A percentile compares a stretch with the other conserved stretches of the same genome.
Conservation (phyloP, 805 yeast species). For the Jamesozyma rosinii region DNA sequence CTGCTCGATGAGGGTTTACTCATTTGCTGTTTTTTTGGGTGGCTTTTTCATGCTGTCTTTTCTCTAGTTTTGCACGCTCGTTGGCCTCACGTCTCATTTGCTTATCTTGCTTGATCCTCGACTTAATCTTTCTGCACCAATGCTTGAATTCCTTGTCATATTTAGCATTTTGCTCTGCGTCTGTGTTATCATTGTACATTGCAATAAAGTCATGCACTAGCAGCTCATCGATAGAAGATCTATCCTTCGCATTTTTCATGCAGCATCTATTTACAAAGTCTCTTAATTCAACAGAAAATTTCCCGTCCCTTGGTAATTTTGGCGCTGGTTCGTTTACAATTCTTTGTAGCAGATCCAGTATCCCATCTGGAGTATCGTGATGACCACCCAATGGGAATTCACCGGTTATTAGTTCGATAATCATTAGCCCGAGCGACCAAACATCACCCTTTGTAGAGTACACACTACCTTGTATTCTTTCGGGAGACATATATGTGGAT, state of each 20-base stretch:
- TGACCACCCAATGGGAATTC: constrained; percentile 62
- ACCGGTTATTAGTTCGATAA: constrained; percentile 83
- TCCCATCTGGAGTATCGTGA: constrained; percentile 66
- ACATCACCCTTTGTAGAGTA: constrained; percentile 94
- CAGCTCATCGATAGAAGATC: constrained; percentile 70
- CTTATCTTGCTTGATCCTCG: constrained; percentile 25
- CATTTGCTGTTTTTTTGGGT: not conserved
- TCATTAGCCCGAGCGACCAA: constrained; percentile 91
- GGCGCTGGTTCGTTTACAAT: constrained; percentile 94
- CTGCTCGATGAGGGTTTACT: not conserved
- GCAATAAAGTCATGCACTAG: constrained; percentile 33
- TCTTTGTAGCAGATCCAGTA: constrained; percentile 80
- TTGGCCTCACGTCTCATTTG: constrained; percentile 26
- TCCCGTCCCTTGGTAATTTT: constrained; percentile 37
- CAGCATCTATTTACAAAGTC: constrained; percentile 68
- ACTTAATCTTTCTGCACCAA: constrained; percentile 34
- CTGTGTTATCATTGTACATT: constrained; percentile 27
- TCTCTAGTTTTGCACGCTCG: constrained; percentile 25
- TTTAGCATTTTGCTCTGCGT: constrained; percentile 7
- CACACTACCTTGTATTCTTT: constrained; percentile 87
- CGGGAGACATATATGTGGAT: constrained; percentile 96
- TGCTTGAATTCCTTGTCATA: constrained; percentile 31
- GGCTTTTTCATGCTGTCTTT: constrained; percentile 17
- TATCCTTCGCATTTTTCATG: constrained; percentile 52
- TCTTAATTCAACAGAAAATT: constrained; percentile 40